Evolutionary conservation across 1,284 basidiomycete genomes (phyloP).

Genomic region (Ustilago vetiveriae): DNA sequence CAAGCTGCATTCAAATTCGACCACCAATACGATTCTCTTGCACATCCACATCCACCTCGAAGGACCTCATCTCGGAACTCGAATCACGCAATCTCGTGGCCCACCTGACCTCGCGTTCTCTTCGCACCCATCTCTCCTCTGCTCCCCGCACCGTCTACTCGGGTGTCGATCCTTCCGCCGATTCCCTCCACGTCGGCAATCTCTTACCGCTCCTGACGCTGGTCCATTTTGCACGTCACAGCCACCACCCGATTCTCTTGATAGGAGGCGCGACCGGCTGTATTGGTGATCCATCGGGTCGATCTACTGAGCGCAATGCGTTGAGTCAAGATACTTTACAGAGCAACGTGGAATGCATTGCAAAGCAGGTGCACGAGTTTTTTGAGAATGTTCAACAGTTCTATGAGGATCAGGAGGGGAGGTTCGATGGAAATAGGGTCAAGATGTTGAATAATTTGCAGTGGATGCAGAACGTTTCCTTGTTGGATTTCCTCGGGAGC

Average conservation of each 20-base stretch:
- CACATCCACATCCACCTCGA: background rate
- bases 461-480: constrained; percentile 79
- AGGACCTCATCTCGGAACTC: constrained; percentile 37
- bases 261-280: constrained; percentile 92
- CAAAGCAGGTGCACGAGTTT: constrained; percentile 76
- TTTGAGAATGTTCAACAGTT: constrained; percentile 76
- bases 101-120: constrained; percentile 43
- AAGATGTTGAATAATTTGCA: constrained; percentile 78
- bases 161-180: constrained; percentile 91
- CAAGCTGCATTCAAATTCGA: no score
- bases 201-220: constrained; percentile 86
- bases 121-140: constrained; percentile 22
- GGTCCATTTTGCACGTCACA: constrained; percentile 83
- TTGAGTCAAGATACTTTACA: constrained; percentile 74
- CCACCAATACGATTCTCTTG: background rate
- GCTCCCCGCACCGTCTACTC: constrained; percentile 75
- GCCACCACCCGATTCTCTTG: constrained; percentile 72
- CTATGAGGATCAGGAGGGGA: constrained; percentile 13
- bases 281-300: constrained; percentile 96
- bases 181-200: constrained; percentile 90
- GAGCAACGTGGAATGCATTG: constrained; percentile 77
- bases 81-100: constrained; percentile 42
- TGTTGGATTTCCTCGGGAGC: constrained; percentile 85
- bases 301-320: constrained; percentile 81
- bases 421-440: constrained; percentile 22